Evolutionary conservation across 2,329 filamentous ascomycete genomes (phyloP).

Genomic region (Plectosphaerella cucumerina): DNA sequence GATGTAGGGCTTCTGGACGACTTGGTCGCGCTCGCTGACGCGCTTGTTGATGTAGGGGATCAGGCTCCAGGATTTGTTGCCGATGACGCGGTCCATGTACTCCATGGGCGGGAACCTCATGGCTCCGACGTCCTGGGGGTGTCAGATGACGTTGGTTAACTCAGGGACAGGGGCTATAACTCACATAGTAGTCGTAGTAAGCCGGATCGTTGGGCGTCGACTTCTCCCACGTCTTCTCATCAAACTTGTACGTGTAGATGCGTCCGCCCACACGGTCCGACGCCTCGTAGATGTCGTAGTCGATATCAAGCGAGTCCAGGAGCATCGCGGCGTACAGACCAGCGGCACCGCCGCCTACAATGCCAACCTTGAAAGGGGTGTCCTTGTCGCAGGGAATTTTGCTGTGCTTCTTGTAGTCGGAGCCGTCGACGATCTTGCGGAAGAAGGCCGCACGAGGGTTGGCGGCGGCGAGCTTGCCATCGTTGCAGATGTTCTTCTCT

Average conservation of each 20-base stretch:
- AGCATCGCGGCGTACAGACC: constrained; percentile 29
- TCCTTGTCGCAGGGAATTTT: constrained; percentile 7
- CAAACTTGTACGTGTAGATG: constrained; percentile 29
- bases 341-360: constrained; percentile 30
- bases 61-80: constrained; percentile 14
- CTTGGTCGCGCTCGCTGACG: constrained; percentile 8
- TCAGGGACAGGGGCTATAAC: background rate
- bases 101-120: constrained; percentile 33
- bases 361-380: constrained; percentile 22
- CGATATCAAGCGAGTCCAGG: constrained; percentile 24
- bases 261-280: constrained; percentile 28
- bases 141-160: background rate
- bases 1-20: constrained; percentile 13
- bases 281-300: constrained; percentile 33
- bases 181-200: constrained; percentile 26
- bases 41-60: constrained; percentile 16
- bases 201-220: constrained; percentile 11
- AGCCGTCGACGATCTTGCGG: constrained; percentile 8
- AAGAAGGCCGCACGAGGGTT: constrained; percentile 15
- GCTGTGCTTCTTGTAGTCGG: constrained; percentile 11
- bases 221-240: constrained; percentile 14
- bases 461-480: constrained; percentile 10
- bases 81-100: constrained; percentile 21
- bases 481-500: constrained; percentile 9
- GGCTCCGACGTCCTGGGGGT: constrained; percentile 28